Conservation (phyloP, 2,329 filamentous ascomycete genomes). For the Nothophoma quercina region DNA sequence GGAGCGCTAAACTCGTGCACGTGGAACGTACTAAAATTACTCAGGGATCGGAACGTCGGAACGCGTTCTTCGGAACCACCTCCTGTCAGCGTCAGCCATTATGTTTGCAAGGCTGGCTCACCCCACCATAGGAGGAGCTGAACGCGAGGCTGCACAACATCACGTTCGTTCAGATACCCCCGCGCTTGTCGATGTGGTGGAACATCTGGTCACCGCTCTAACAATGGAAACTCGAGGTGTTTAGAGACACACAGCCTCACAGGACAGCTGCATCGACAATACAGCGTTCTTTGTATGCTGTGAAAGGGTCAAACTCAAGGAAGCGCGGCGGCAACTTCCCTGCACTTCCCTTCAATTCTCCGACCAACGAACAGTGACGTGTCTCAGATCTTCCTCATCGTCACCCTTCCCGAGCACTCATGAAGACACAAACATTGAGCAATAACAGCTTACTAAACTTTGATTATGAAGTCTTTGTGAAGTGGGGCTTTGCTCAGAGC, state of each 20-base stretch:
- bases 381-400: constrained; percentile 3
- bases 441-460: background rate
- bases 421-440: background rate
- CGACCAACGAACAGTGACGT: constrained; percentile 14
- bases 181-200: background rate
- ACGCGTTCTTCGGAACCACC: constrained; percentile 8
- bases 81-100: background rate
- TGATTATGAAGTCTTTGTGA: constrained; percentile 8
- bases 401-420: background rate
- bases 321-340: constrained; percentile 4
- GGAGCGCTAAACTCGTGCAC: constrained; percentile 37
- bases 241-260: background rate
- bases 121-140: too few species aligned
- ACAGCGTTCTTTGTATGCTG: background rate
- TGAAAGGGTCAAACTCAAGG: background rate
- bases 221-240: background rate
- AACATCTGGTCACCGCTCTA: background rate
- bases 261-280: constrained; percentile 4
- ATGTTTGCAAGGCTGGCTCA: constrained; percentile 18
- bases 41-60: constrained; percentile 17
- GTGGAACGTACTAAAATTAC: constrained; percentile 28
- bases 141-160: too few species aligned
- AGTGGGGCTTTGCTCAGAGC: constrained; percentile 5
- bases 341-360: constrained; percentile 5
- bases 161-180: too few species aligned